Percentiles rank a stretch among this genome's conserved stretches.
Evolutionary conservation across 2,329 filamentous ascomycete genomes (phyloP).

Genomic region (Nemania abortiva): DNA sequence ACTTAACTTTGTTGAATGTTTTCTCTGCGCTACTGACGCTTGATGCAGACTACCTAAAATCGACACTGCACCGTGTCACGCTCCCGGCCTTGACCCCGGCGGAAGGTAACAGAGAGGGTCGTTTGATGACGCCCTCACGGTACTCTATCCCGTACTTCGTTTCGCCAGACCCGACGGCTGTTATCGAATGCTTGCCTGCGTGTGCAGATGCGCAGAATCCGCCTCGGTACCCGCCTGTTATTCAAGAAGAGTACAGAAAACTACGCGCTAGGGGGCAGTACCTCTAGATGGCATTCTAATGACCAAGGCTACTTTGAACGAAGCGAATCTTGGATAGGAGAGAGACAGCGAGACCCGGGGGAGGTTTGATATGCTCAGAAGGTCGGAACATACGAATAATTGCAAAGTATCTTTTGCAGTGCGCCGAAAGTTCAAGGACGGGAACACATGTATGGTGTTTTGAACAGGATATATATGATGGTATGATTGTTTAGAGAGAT

Average conservation of each 20-base stretch:
- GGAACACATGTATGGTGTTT: no score
- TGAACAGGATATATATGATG: no score
- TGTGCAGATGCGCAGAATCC: constrained; percentile 58
- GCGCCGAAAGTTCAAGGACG: no score
- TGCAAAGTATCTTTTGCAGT: no score
- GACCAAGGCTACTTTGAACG: background rate
- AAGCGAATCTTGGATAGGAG: background rate
- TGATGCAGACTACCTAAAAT: constrained; percentile 59
- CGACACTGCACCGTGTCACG: constrained; percentile 66
- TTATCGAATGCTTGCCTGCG: constrained; percentile 65
- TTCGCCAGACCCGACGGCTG: constrained; percentile 60
- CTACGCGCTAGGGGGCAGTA: constrained; percentile 50
- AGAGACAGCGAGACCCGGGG: background rate
- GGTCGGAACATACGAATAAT: no score
- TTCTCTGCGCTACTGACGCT: constrained; percentile 18
- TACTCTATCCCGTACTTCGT: constrained; percentile 74
- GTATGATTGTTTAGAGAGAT: no score
- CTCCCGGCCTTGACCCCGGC: constrained; percentile 53
- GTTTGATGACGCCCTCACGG: constrained; percentile 61
- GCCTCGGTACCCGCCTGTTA: constrained; percentile 62
- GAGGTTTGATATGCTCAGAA: no score
- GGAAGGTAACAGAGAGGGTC: constrained; percentile 35
- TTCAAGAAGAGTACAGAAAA: constrained; percentile 47
- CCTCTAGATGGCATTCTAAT: constrained; percentile 27
- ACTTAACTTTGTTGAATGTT: background rate